phyloP scores from a whole-genome alignment of 2,329 filamentous ascomycete species.

The Orbilia blumenaviensis region DNA sequence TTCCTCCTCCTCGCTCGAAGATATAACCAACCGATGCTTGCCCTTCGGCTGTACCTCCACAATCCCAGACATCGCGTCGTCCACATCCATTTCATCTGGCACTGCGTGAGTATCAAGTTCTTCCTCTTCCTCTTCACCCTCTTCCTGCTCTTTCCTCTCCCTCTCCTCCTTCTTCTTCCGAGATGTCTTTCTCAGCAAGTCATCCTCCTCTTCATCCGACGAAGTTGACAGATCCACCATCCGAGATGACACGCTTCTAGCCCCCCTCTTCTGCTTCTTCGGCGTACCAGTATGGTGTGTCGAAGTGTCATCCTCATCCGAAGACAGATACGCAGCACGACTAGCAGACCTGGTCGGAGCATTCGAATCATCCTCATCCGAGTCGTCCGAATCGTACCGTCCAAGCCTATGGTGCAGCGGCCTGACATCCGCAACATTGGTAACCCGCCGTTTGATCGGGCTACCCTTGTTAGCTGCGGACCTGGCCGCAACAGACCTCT shows the following conservation, averaged over 20 bases:
- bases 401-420: conserved; percentile 83
- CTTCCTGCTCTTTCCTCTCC: conserved; percentile 37
- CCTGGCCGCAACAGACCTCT: conserved; percentile 70
- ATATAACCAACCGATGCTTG: conserved; percentile 30
- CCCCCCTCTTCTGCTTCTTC: conserved; percentile 82
- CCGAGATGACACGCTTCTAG: conserved; percentile 82
- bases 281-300: conserved; percentile 45
- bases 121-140: conserved; percentile 18
- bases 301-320: conserved; percentile 38
- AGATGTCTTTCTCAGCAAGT: conserved; percentile 27
- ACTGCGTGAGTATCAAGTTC: background rate
- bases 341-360: conserved; percentile 48
- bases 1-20: conserved; percentile 60
- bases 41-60: conserved; percentile 55
- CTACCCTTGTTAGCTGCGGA: conserved; percentile 65
- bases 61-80: conserved; percentile 68
- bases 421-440: conserved; percentile 71
- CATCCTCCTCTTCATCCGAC: conserved; percentile 57
- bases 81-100: conserved; percentile 66
- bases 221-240: conserved; percentile 66
- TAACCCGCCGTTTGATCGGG: conserved; percentile 65
- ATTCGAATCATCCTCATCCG: conserved; percentile 69
- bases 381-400: conserved; percentile 73
- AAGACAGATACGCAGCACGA: conserved; percentile 41
- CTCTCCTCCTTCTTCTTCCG: conserved; percentile 40